Percentiles rank a stretch among this genome's conserved stretches.
Conservation (phyloP, 805 yeast species). For the Ogataea pini region DNA sequence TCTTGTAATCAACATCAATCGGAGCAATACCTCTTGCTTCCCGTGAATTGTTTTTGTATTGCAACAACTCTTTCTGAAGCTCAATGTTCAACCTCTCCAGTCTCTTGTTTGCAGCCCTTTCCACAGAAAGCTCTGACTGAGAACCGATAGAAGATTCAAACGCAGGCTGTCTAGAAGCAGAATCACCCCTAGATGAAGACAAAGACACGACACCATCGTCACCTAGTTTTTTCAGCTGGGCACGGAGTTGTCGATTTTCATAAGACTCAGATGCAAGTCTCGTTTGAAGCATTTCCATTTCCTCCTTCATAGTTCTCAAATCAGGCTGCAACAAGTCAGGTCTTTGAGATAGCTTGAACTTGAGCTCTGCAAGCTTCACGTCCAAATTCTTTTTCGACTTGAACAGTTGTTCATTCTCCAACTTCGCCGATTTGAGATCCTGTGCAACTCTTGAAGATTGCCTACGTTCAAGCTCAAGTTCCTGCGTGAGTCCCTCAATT, state of each 20-base stretch:
- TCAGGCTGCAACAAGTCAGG: conserved; percentile 22
- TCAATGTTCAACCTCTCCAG: conserved; percentile 35
- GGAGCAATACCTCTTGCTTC: conserved; percentile 40
- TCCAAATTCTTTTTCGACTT: conserved; percentile 35
- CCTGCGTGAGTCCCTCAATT: conserved; percentile 31
- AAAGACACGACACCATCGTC: conserved; percentile 4
- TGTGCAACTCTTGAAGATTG: conserved; percentile 26
- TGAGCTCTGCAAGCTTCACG: conserved; percentile 35
- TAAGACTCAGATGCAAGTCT: conserved; percentile 66
- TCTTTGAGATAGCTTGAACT: conserved; percentile 31
- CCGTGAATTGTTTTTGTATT: conserved; percentile 30
- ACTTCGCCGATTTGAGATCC: conserved; percentile 31
- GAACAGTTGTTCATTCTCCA: conserved; percentile 37
- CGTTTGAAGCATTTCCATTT: conserved; percentile 58
- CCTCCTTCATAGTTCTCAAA: conserved; percentile 44
- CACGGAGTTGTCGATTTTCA: conserved; percentile 51
- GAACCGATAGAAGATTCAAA: conserved; percentile 2
- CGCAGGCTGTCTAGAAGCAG: conserved; percentile 1
- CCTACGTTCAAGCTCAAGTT: conserved; percentile 31
- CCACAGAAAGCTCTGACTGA: conserved; percentile 25
- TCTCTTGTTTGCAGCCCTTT: conserved; percentile 34
- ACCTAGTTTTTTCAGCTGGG: conserved; percentile 41
- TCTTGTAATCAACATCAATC: conserved; percentile 40
- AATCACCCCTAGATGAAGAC: conserved; percentile 3
- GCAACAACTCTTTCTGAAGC: conserved; percentile 37